Base-by-base conservation (phyloP, 352 stramenopile species). In the Pseudoperonospora humuli region DNA sequence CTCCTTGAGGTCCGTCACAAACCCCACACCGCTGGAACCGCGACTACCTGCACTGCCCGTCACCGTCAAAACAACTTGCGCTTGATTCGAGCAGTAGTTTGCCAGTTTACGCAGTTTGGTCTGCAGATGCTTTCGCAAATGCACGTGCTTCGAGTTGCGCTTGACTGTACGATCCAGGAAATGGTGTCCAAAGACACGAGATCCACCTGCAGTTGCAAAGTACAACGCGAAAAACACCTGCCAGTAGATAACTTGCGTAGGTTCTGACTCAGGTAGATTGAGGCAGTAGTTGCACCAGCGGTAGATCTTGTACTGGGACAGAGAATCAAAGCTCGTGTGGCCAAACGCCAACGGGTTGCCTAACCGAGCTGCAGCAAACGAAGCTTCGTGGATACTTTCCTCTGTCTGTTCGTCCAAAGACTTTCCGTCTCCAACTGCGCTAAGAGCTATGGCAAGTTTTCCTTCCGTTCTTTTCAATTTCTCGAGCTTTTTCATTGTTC, bases 401-500 rank as follows among this genome's bases (percentile, higher is more conserved):
- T 58, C 50, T 15, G 37, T 46, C n/a, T 57, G 25, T 6, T 57
- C 54, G 15, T 65, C 55, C 3, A 55, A 3, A 14, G 18, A 33
- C 31, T 43, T 54, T 7, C 50, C 55, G 10, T 53, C 27, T 32
- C 61, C 40, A 7, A 69, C 26, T 10, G 65, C 45, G 24, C 31
- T 42, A 2, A 91, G 57, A 23, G 77, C 72, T 1, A 61, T 7
- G 10, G 63, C 50, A 17, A 91, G 33, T 42, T 70, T 84, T 3
- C 76, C 67, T 18, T 86, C 61, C 0, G 61, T 68, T 38, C 72
- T 81, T 45, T 73, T 81, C 54, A 86, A 75, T 40, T 88, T 91
- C 34, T 86, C 74, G 21, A 91, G 32, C 39, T 86, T 88, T 24
- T 78, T 82, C 61, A 83, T 87, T 7, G 79, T 71, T 31, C 79